Percentiles rank a stretch among this genome's conserved stretches.
Evolutionary conservation across 192 early-diverging fungal genomes (phyloP).

Genomic region (Podila epicladia): DNA sequence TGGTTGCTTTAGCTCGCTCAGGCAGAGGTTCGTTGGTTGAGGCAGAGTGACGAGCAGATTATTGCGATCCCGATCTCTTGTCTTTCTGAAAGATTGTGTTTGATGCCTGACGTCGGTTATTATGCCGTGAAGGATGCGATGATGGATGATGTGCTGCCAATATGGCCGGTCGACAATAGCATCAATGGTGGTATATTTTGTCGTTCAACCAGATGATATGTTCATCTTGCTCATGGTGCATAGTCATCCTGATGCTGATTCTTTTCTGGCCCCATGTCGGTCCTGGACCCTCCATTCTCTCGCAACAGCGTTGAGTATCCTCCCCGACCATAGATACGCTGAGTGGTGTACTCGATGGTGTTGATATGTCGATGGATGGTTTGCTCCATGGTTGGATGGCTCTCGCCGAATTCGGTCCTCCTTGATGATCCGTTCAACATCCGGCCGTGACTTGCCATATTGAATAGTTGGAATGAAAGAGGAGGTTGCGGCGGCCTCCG

Average conservation of each 20-base stretch:
- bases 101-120: neutral
- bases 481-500: constrained; percentile 1
- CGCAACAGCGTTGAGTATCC: too few species aligned
- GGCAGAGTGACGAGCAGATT: too few species aligned
- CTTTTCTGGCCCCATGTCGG: too few species aligned
- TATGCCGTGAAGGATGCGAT: neutral
- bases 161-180: neutral
- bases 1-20: neutral
- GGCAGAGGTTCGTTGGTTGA: too few species aligned
- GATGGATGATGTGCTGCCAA: neutral
- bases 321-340: neutral
- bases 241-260: too few species aligned
- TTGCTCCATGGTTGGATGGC: neutral
- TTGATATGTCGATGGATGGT: constrained; percentile 2
- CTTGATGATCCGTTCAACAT: neutral
- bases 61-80: too few species aligned
- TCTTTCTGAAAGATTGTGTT: too few species aligned
- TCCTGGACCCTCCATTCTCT: neutral
- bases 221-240: too few species aligned
- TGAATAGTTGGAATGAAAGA: constrained; percentile 1
- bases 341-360: neutral
- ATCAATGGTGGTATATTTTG: too few species aligned
- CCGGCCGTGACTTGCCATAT: constrained; percentile 4
- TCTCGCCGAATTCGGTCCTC: neutral
- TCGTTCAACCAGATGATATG: too few species aligned